Base-by-base conservation (phyloP, 176 grass and related monocot species). In the Triticum monococcum region DNA sequence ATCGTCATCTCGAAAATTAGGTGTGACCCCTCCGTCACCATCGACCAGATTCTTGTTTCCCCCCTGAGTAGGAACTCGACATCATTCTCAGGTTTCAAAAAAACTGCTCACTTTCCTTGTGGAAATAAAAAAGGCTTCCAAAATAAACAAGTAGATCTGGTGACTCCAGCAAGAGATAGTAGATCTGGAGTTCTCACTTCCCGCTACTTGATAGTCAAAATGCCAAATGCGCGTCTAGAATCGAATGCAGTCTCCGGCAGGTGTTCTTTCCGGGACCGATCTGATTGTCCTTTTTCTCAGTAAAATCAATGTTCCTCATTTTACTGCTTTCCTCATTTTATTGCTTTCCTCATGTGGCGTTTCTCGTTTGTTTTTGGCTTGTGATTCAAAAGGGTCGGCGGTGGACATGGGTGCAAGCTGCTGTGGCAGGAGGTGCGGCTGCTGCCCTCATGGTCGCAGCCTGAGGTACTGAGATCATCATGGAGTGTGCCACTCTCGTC, bases 351-450 rank as follows among this genome's bases (percentile, higher is more conserved):
- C 31, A 82, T 25, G 80, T 72, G 40, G 65, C 6, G 28, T 30
- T 50, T 61, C 38, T 84, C 3, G 40, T 80, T 52, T 37, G 81
- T 89, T 84, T 89, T 57, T 41, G 31, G 35, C 5, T 87, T 87
- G 12, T 87, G 65, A 35, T 74, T 24, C 13, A 79, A 62, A 86
- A 84, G 84, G 12, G 23, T 76, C 37, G 41, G 57, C 37, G 41
- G 66, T 41, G 73, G 57, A 66, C 61, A 71, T 90, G 89, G 80
- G 65, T 57, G 72, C 89, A 73, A 25, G 73, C 89, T 38, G 79
- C 73, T 10, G 65, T 56, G 54, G 79, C 88, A 26, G 82, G 31
- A 32, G 77, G 77, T 18, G 33, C 38, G 13, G 33, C 84, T 41
- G 9, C 79, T 31, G 9, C 79, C 64, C 43, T 87, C 64, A 56